Percentiles rank a stretch among this genome's conserved stretches.
phyloP scores from a whole-genome alignment of 352 stramenopile species.

The Bremia lactucae region DNA sequence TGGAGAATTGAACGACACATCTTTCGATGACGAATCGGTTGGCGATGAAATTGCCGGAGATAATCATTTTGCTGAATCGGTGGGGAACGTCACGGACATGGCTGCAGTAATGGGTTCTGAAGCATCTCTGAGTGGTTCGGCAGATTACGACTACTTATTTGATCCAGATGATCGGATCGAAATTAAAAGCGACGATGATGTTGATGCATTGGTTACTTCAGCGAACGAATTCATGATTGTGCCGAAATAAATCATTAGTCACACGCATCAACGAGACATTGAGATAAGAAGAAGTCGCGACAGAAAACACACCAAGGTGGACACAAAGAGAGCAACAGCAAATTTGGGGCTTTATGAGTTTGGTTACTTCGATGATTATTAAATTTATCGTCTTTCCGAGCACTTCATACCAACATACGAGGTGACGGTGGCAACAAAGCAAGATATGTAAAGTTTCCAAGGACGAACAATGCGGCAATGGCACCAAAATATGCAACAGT shows the following conservation, averaged over 20 bases:
- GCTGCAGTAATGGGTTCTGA: background rate
- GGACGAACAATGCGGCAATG: background rate
- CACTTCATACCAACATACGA: background rate
- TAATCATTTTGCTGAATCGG: background rate
- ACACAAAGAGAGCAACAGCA: background rate
- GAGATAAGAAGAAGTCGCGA: no score
- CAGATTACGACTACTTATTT: slow-evolving; percentile 1
- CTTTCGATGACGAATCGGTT: background rate
- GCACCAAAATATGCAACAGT: no score
- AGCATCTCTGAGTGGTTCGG: no score
- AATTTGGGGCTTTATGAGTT: background rate
- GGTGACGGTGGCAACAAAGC: background rate
- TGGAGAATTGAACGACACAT: no score
- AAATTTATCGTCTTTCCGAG: background rate
- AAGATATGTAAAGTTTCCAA: background rate
- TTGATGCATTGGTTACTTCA: no score
- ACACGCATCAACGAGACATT: no score
- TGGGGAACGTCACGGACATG: background rate
- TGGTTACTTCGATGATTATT: slow-evolving; percentile 1
- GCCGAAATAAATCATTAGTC: background rate
- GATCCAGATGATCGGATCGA: background rate
- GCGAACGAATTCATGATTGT: background rate
- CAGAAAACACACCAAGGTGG: background rate
- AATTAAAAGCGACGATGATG: no score
- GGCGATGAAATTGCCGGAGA: background rate